Evolutionary conservation across 2,329 filamentous ascomycete genomes (phyloP), one percentile per base, ranked within the genome.

Genomic region (Fusarium sp.): DNA sequence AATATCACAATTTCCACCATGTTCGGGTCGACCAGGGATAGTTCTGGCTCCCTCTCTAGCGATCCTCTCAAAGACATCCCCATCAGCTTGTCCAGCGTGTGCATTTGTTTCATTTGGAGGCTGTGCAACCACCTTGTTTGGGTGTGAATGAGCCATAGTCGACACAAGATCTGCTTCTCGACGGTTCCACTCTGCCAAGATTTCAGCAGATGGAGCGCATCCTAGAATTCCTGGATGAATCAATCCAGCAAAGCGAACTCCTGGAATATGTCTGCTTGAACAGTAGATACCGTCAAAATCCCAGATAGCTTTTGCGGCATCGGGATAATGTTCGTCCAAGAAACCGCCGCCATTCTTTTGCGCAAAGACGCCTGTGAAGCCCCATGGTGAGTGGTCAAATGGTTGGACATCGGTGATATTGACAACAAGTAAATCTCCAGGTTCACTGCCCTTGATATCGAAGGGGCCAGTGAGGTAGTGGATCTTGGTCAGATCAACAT

Each of bases 351-450:
- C 94, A 73, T 97, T 97, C 17, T 89, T 82, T 69, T 88, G 90
- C 55, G 91, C 85, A 75, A 98, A 97, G 7, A 96, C 81, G 10
- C 94, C 94, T 0, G 92, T 95, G 78, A 97, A 97, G 0, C 94
- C 94, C 94, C 94, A 97, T 0, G 94, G 94, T 59, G 91, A 88
- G 31, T 96, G 89, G 66, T 95, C 85, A 69, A 97, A 89, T 0
- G 94, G 94, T 81, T 98, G 94, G 0, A 97, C 93, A 75, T 98
- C 94, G 79, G 95, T 94, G 69, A 97, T 97, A 78, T 97, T 94
- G 9, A 97, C 92, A 0, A 97, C 82, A 1, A 97, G 85, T 2
- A 97, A 84, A 76, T 97, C 94, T 0, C 94, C 94, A 0, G 94
- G 94, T 78, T 94, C 88, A 1, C 94, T 94, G 1, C 88, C 90